These are phyloP conservation scores for Amanita rimosa DNA, from an alignment of 768 basidiomycete species.

Conservation along the genomic window DNA sequence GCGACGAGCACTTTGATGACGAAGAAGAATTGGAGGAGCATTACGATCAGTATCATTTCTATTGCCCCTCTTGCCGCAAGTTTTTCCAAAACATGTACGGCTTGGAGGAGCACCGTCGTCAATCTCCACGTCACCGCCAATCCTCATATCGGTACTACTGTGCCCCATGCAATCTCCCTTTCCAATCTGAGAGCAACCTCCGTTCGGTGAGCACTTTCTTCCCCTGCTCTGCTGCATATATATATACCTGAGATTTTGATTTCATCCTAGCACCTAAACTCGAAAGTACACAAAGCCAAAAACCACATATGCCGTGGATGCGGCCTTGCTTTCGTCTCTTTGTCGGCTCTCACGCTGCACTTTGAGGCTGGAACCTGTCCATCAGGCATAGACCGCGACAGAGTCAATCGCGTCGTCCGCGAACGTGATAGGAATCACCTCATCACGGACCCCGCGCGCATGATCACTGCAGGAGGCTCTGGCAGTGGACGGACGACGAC, in stretches of 20 bases:
- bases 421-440: slow-evolving; percentile 31
- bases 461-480: slow-evolving; percentile 26
- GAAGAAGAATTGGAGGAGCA: slow-evolving; percentile 26
- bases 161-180: slow-evolving; percentile 27
- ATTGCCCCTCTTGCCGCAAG: slow-evolving; percentile 29
- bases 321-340: slow-evolving; percentile 27
- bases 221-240: not conserved
- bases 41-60: slow-evolving; percentile 25
- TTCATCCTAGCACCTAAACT: slow-evolving; percentile 34
- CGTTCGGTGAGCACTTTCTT: slow-evolving; percentile 9
- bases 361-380: slow-evolving; percentile 49
- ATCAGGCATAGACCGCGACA: slow-evolving; percentile 31
- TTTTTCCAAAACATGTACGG: slow-evolving; percentile 28
- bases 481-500: slow-evolving; percentile 7
- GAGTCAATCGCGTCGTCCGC: slow-evolving; percentile 31
- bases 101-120: slow-evolving; percentile 37
- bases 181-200: slow-evolving; percentile 28
- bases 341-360: slow-evolving; percentile 49
- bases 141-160: slow-evolving; percentile 24
- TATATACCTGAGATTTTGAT: not conserved
- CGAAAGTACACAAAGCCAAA: slow-evolving; percentile 34
- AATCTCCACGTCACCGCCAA: slow-evolving; percentile 16
- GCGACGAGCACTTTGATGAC: slow-evolving; percentile 30
- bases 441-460: slow-evolving; percentile 45
- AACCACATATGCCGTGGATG: slow-evolving; percentile 31